Conservation (phyloP, 78 protist species). For the Monocercomonoides exilis region DNA sequence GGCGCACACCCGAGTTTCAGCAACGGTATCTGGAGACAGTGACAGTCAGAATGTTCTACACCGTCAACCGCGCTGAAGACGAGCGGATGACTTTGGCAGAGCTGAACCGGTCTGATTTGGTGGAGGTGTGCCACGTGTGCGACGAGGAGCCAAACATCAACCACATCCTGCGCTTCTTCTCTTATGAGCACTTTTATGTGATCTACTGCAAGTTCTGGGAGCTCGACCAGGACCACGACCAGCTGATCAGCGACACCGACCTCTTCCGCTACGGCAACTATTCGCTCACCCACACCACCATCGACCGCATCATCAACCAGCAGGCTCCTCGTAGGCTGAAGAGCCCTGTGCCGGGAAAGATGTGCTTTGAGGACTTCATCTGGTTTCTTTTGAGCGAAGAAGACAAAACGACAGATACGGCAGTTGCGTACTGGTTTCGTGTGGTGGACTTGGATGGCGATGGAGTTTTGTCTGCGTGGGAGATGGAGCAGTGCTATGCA, state of each 20-base stretch:
- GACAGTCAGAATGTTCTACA: slow-evolving; percentile 61
- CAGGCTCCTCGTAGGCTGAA: slow-evolving; percentile 12
- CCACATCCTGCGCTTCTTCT: slow-evolving; percentile 61
- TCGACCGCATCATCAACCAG: slow-evolving; percentile 49
- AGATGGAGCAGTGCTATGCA: slow-evolving; percentile 64
- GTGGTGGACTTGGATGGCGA: slow-evolving; percentile 66
- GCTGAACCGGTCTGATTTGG: slow-evolving; percentile 27
- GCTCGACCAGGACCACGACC: slow-evolving; percentile 36
- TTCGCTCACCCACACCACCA: slow-evolving; percentile 22
- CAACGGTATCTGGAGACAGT: slow-evolving; percentile 50
- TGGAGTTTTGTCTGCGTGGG: slow-evolving; percentile 61
- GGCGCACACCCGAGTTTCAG: slow-evolving; percentile 66
- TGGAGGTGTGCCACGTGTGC: slow-evolving; percentile 18
- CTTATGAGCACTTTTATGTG: slow-evolving; percentile 88
- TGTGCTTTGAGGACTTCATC: slow-evolving; percentile 48
- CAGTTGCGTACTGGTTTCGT: slow-evolving; percentile 71
- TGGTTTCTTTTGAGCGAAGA: slow-evolving; percentile 72
- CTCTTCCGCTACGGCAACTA: slow-evolving; percentile 1
- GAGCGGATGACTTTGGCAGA: slow-evolving; percentile 47
- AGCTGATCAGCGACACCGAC: neutral
- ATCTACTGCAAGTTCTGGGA: slow-evolving; percentile 88
- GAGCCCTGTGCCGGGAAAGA: slow-evolving; percentile 8
- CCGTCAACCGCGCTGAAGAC: slow-evolving; percentile 24
- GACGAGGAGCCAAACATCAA: slow-evolving; percentile 65
- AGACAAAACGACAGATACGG: slow-evolving; percentile 61